Evolutionary conservation across 2,329 filamentous ascomycete species (phyloP), one percentile per base, ranked within the genome.

Genomic region (Monilinia aucupariae): DNA sequence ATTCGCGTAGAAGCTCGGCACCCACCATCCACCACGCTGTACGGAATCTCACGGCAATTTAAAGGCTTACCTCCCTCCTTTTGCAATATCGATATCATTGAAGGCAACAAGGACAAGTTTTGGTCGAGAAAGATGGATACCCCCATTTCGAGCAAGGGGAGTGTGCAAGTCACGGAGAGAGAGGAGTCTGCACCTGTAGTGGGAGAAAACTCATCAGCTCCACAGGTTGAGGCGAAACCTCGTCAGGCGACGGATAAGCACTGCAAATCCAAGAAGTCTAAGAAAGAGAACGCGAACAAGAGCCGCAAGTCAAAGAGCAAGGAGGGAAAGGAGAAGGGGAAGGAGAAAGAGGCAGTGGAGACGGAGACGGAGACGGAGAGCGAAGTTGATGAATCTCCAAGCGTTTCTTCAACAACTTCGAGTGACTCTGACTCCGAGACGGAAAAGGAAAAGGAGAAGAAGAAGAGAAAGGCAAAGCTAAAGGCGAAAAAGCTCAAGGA

Each of bases 401-500:
- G 27, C 27, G 22, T 25, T 34, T 45, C 49, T 17, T 58, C 60
- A 34, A 59, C 63, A 43, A 64, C 61, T 15, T 68, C 68, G 0
- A 68, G 70, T 9, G 67, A 71, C 41, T 70, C 67, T 12, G 71
- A 73, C 32, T 70, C 69, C 2, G 71, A 73, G 37, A 71, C 69
- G 2, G 71, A 73, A 53, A 67, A 72, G 62, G 70, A 73, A 63
- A 73, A 71, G 65, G 73, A 76, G 55, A 72, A 72, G 65, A 65
- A 65, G 61, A 73, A 72, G 58, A 69, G 74, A 59, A 76, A 77
- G 60, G 69, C 72, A 27, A 72, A 71, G 63, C 70, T 65, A 61
- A 78, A 75, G 68, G 71, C 71, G 12, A 76, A 75, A 64, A 71
- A 68, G 59, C 64, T 68, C 17, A 71, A 71, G 61, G 70, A 71